Evolutionary conservation across 2,329 filamentous ascomycete genomes (phyloP).

Genomic region (Neurospora sp.): DNA sequence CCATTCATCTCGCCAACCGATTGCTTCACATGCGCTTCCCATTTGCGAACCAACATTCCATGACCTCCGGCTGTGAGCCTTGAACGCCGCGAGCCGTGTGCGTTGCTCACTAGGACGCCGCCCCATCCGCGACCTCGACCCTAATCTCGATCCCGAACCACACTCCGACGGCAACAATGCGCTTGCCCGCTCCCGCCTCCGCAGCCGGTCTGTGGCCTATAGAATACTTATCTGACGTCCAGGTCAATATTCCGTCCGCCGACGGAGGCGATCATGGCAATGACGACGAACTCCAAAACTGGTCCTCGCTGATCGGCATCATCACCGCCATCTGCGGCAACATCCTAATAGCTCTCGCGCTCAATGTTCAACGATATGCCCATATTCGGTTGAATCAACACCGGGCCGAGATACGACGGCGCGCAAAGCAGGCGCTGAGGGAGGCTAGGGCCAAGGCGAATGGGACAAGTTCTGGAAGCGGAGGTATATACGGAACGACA

Average conservation of each 20-base stretch:
- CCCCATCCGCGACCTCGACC: not conserved
- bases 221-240: conserved; percentile 3
- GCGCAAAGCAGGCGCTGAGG: conserved; percentile 43
- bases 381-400: conserved; percentile 75
- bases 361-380: conserved; percentile 94
- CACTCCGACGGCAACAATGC: conserved; percentile 5
- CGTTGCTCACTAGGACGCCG: not conserved
- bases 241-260: conserved; percentile 1
- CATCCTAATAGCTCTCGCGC: conserved; percentile 83
- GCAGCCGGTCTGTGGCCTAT: conserved; percentile 1
- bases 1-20: not conserved
- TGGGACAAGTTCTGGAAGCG: conserved; percentile 1
- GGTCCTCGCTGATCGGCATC: conserved; percentile 94
- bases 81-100: not conserved
- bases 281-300: conserved; percentile 49
- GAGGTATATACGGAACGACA: conserved; percentile 33
- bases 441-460: conserved; percentile 30
- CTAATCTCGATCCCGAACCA: not conserved
- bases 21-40: not conserved
- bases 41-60: not conserved
- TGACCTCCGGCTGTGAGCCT: not conserved
- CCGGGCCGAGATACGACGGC: conserved; percentile 46
- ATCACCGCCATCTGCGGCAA: conserved; percentile 88
- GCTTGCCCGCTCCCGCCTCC: conserved; percentile 1
- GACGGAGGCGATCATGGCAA: conserved; percentile 9